Evolutionary conservation across 495 filamentous ascomycete genomes (phyloP), one percentile per base, ranked within the genome.

Genomic region (Xylaria acuta): DNA sequence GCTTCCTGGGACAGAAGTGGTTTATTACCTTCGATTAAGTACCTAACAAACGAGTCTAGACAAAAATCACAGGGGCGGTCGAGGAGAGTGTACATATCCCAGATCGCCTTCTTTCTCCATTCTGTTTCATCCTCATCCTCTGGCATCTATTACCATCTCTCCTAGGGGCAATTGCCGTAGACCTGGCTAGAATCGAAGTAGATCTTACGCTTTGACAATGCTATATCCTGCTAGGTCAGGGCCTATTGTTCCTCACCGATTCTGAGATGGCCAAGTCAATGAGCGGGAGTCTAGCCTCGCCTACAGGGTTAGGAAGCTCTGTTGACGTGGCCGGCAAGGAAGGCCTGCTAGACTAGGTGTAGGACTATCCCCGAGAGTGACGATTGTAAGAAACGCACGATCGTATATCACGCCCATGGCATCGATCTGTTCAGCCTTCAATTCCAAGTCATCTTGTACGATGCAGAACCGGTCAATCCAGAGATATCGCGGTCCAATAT

Each of bases 351-450:
- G 32, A 38, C 16, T 6, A n/a, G 32, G 32, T 36, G 5, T 60
- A n/a, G 16, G 1, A 9, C 30, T 16, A 11, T 38, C 56, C 6
- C 30, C 5, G 5, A 38, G 56, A 60, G 32, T 1, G 22, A 38
- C 16, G 6, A 60, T 11, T 60, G 32, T 60, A n/a, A 60, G 32
- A 60, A 60, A 60, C 18, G 16, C 32, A 60, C 56, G 56, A 60
- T 60, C 16, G 25, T 36, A 22, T 60, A 60, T 60, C 16, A 56
- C 5, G 32, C 56, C 32, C 34, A 38, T 60, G 18, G 58, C n/a
- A 25, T 62, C 18, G 6, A 40, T 62, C 58, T 40, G 20, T 18
- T 40, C 58, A 20, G 20, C 20, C 18, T 40, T 62, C 20, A 40
- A 40, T 11, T 62, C 20, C 34, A 40, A 40, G 8, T 62, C 6